phyloP scores from a whole-genome alignment of 768 basidiomycete genomes.

The Tylopilus vinaceipallidus region DNA sequence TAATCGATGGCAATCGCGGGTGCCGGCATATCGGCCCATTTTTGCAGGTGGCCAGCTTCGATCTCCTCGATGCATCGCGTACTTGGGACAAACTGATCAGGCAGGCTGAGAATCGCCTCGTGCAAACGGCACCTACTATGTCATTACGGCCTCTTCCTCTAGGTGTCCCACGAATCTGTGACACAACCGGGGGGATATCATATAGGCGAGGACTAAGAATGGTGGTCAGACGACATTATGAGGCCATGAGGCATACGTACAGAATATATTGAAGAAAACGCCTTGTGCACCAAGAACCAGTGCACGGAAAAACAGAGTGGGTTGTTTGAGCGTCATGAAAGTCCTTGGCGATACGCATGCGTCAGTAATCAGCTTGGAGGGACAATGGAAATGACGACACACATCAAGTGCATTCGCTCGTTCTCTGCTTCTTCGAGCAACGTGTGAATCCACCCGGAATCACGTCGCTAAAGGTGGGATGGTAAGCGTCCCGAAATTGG shows the following conservation, averaged over 20 bases:
- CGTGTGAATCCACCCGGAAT: slow-evolving; percentile 86
- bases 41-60: slow-evolving; percentile 75
- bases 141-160: slow-evolving; percentile 94
- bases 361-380: slow-evolving; percentile 11
- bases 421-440: slow-evolving; percentile 94
- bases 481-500: slow-evolving; percentile 8
- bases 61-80: slow-evolving; percentile 83
- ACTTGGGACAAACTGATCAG: slow-evolving; percentile 37
- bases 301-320: slow-evolving; percentile 76
- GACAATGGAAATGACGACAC: slow-evolving; percentile 3
- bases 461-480: slow-evolving; percentile 40
- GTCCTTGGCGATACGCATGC: slow-evolving; percentile 53
- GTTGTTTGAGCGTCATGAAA: slow-evolving; percentile 89
- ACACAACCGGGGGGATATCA: slow-evolving; percentile 70
- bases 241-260: slow-evolving; percentile 40
- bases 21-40: slow-evolving; percentile 74
- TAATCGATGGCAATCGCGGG: slow-evolving; percentile 94
- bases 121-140: slow-evolving; percentile 60
- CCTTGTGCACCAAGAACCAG: slow-evolving; percentile 91
- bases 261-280: slow-evolving; percentile 86
- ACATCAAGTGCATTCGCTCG: slow-evolving; percentile 95
- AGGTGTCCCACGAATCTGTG: slow-evolving; percentile 92
- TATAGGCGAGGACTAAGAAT: slow-evolving; percentile 65
- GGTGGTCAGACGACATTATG: slow-evolving; percentile 14
- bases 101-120: slow-evolving; percentile 17